Evolutionary conservation across 2,329 filamentous ascomycete genomes (phyloP), one percentile per base, ranked within the genome.

Genomic region (Penicillium sp.): DNA sequence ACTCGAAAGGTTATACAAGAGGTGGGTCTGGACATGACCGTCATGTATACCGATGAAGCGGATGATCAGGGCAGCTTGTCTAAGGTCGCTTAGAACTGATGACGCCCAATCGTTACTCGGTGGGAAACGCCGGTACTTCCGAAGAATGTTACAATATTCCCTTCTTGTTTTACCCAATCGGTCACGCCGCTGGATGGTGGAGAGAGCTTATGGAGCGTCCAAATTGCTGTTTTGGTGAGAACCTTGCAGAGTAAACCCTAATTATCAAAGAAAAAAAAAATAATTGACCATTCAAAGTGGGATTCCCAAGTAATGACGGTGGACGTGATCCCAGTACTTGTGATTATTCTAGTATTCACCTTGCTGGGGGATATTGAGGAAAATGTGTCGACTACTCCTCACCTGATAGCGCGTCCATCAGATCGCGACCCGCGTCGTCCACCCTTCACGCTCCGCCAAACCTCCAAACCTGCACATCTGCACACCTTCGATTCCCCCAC

Each of bases 1-100:
- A 79, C 77, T 0, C 66, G 63, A 41, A 50, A 45, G 4, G 58
- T 75, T 1, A 36, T 82, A 25, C 61, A 71, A 36, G 51, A 56
- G 0, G 56, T 66, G 3, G 62, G 62, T 18, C 38, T 71, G 25
- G 51, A 54, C 7, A 53, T 70, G 35, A 60, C 55, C 16, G 60
- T 71, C 31, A 58, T 67, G 11, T 27, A 27, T 27, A 9, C 25
- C 11, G 25, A 4, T 10, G n/a, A 28, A 9, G 23, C 14, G 23
- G 20, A 15, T 14, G 20, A 18, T 25, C n/a, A n/a, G n/a, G n/a
- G n/a, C n/a, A n/a, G n/a, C n/a, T n/a, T n/a, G n/a, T n/a, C n/a
- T n/a, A n/a, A n/a, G n/a, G n/a, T n/a, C n/a, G n/a, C n/a, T n/a
- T n/a, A n/a, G n/a, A n/a, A n/a, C n/a, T n/a, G n/a, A n/a, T n/a